phyloP scores from a whole-genome alignment of 1,139 yeast genomes.

The Meyerozyma guilliermondii region DNA sequence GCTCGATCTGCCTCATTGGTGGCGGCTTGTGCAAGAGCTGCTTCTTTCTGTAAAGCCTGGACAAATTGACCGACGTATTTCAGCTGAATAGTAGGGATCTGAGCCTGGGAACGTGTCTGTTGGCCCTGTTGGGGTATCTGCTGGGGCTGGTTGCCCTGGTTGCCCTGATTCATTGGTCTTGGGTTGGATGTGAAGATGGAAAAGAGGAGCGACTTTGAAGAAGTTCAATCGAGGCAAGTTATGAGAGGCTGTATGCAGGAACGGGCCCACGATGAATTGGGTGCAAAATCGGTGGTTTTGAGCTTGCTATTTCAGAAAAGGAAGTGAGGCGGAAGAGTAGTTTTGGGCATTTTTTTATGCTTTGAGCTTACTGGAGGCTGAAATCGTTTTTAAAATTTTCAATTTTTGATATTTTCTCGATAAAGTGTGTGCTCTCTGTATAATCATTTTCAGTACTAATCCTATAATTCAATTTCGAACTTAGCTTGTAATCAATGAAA shows the following conservation, averaged over 20 bases:
- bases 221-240: neutral
- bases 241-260: neutral
- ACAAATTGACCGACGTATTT: slow-evolving; percentile 61
- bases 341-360: too few relatives aligned
- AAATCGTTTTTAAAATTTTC: too few relatives aligned
- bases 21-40: slow-evolving; percentile 55
- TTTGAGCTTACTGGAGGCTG: too few relatives aligned
- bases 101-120: neutral
- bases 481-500: too few relatives aligned
- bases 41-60: slow-evolving; percentile 53
- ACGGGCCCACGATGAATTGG: neutral
- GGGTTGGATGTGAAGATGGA: neutral
- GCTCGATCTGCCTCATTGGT: slow-evolving; percentile 59
- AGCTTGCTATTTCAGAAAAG: too few relatives aligned
- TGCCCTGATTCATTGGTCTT: neutral
- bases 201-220: neutral
- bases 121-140: neutral
- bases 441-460: too few relatives aligned
- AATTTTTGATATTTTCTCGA: too few relatives aligned
- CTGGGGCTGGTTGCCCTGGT: neutral
- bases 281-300: neutral
- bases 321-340: too few relatives aligned
- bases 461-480: too few relatives aligned
- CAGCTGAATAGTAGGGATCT: slow-evolving; percentile 35
- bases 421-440: too few relatives aligned